Evolutionary conservation across 345 rosid species (phyloP).

Genomic region (Heritiera fomes): DNA sequence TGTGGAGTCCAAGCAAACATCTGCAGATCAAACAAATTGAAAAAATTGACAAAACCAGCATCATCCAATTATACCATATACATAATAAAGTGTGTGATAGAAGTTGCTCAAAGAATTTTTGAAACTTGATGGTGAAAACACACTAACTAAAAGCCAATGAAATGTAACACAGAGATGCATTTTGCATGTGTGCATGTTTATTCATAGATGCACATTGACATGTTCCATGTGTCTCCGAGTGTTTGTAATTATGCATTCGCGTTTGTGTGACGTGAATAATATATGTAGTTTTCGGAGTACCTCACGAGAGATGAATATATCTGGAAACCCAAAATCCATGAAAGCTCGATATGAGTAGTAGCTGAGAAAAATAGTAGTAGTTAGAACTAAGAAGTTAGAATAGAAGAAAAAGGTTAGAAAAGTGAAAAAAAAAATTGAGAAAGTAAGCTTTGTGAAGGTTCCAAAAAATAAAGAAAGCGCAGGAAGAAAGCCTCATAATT

Average conservation of each 20-base stretch:
- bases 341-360: conserved; percentile 85
- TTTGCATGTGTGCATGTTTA: background rate
- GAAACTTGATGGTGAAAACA: background rate
- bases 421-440: background rate
- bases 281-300: conserved; percentile 39
- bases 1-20: conserved; percentile 90
- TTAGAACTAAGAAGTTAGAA: conserved; percentile 17
- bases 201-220: conserved; percentile 18
- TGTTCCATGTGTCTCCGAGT: background rate
- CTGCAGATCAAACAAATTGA: conserved; percentile 45
- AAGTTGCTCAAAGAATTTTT: background rate
- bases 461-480: background rate
- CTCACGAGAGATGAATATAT: conserved; percentile 95
- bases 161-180: conserved; percentile 11
- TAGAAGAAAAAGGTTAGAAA: background rate
- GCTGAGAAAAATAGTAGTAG: conserved; percentile 44
- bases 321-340: conserved; percentile 83
- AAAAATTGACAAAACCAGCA: conserved; percentile 17
- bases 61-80: background rate
- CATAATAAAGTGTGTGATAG: background rate
- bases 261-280: background rate
- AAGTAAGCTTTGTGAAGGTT: background rate
- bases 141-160: background rate
- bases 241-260: background rate
- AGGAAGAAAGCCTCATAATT: background rate